phyloP scores from a whole-genome alignment of 352 stramenopile species.

The Pythium periplocum region DNA sequence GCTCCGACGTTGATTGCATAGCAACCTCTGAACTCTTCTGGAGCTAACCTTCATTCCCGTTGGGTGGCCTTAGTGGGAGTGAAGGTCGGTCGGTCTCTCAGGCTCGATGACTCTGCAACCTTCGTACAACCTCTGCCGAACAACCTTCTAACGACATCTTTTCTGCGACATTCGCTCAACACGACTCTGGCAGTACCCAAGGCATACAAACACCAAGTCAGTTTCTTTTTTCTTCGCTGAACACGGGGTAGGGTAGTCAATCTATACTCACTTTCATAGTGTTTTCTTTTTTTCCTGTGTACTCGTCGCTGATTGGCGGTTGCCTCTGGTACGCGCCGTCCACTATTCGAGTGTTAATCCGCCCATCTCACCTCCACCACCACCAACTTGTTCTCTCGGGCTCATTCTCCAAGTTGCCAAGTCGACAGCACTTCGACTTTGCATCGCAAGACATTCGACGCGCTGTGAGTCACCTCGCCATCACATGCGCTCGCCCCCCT shows the following conservation, averaged over 20 bases:
- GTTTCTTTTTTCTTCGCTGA: slow-evolving; percentile 20
- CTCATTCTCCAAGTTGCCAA: slow-evolving; percentile 4
- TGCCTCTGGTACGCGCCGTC: not conserved
- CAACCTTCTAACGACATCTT: too few species aligned
- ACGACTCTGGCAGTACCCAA: not conserved
- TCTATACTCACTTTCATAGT: slow-evolving; percentile 18
- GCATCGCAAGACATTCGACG: too few species aligned
- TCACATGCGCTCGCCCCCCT: not conserved
- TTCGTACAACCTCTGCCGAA: too few species aligned
- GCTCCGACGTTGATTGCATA: too few species aligned
- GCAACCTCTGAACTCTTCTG: too few species aligned
- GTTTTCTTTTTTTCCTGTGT: slow-evolving; percentile 16
- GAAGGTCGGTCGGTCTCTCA: too few species aligned
- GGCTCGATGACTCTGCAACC: too few species aligned
- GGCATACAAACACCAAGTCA: slow-evolving; percentile 12
- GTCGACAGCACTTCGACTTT: not conserved
- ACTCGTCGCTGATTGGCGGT: slow-evolving; percentile 7
- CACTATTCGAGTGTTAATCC: not conserved
- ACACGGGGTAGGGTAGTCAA: slow-evolving; percentile 6
- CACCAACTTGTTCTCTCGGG: too few species aligned
- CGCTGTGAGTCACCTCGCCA: too few species aligned
- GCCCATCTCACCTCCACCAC: slow-evolving; percentile 3
- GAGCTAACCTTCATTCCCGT: too few species aligned
- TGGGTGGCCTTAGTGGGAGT: too few species aligned
- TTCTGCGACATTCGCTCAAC: not conserved